These are phyloP conservation scores for Penicillium alfredii DNA, from an alignment of 495 filamentous ascomycete species.

Conservation along the genomic window DNA sequence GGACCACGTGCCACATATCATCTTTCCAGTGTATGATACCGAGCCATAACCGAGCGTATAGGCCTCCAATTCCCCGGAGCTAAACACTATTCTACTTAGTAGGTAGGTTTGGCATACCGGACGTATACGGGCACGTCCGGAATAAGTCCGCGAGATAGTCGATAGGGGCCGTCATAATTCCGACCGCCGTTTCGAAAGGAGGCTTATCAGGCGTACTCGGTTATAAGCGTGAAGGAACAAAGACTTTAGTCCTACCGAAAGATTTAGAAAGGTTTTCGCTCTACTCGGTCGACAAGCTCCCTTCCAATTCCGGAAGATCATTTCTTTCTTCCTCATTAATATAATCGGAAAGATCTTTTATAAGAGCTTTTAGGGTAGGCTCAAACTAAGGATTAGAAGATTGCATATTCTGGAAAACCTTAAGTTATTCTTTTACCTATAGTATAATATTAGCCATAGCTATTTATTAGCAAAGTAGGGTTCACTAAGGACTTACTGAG, in stretches of 20 bases:
- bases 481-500: conserved; percentile 22
- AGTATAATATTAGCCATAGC: neutral
- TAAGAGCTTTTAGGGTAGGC: conserved; percentile 47
- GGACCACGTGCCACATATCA: no score
- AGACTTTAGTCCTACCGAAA: conserved; percentile 55
- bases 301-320: conserved; percentile 52
- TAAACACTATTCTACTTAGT: no score
- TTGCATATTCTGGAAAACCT: conserved; percentile 53
- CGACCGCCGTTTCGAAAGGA: conserved; percentile 27
- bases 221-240: conserved; percentile 54
- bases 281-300: conserved; percentile 27
- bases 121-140: conserved; percentile 25
- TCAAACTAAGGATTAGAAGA: conserved; percentile 44
- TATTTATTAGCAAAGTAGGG: neutral
- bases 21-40: no score
- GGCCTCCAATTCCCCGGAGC: no score
- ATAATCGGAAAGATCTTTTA: conserved; percentile 47
- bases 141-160: conserved; percentile 32
- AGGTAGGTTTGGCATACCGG: conserved; percentile 18
- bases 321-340: conserved; percentile 55
- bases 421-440: conserved; percentile 58
- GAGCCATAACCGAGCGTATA: no score
- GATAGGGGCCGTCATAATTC: conserved; percentile 28
- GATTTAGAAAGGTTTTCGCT: conserved; percentile 42
- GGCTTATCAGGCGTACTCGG: conserved; percentile 38